Percentiles rank a stretch among this genome's conserved stretches.
Evolutionary conservation across 306 rosid species (phyloP).

Genomic region (Alnus glutinosa): DNA sequence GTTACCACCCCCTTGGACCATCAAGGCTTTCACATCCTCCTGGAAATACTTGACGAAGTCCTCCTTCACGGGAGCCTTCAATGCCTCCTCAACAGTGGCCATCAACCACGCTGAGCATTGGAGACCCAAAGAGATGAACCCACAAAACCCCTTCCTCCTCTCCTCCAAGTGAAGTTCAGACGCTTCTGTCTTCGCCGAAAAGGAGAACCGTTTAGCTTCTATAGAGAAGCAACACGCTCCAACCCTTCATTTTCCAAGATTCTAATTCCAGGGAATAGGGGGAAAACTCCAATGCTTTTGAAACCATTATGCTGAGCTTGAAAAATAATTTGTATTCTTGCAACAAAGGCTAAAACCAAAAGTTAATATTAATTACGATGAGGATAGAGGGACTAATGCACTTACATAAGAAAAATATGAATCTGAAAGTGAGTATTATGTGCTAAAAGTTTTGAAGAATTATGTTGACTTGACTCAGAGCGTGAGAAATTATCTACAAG

Average conservation of each 20-base stretch:
- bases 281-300: neutral
- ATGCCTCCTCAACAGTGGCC: too few relatives aligned
- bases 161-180: too few relatives aligned
- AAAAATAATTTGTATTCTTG: neutral
- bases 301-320: neutral
- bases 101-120: too few relatives aligned
- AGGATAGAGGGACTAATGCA: neutral
- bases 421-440: neutral
- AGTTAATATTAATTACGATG: neutral
- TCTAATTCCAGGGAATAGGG: neutral
- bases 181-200: too few relatives aligned
- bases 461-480: neutral
- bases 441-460: neutral
- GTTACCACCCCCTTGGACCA: too few relatives aligned
- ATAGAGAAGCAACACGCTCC: too few relatives aligned
- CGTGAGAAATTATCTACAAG: constrained; percentile 6
- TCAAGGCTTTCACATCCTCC: too few relatives aligned
- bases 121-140: too few relatives aligned
- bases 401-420: neutral
- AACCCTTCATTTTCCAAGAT: neutral
- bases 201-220: too few relatives aligned
- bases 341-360: neutral
- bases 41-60: too few relatives aligned
- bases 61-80: too few relatives aligned
- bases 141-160: too few relatives aligned